A percentile compares a stretch with the other conserved stretches of the same genome.
phyloP scores from a whole-genome alignment of 1,139 yeast genomes.

The Kodamaea arcana region DNA sequence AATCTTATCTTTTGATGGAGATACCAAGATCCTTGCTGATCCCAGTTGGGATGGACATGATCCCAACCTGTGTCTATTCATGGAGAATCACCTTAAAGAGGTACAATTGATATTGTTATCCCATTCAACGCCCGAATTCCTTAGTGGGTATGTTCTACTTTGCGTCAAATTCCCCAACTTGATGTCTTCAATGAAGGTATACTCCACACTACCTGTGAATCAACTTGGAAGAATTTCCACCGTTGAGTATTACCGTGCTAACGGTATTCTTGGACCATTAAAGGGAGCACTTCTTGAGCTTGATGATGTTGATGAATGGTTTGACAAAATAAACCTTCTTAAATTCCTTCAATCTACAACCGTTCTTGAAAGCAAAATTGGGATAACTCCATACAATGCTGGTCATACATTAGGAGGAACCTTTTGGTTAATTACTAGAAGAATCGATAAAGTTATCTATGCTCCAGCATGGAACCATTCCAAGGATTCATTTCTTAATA shows the following conservation, averaged over 20 bases:
- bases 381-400: constrained; percentile 80
- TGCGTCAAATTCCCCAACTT: constrained; percentile 57
- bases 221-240: constrained; percentile 85
- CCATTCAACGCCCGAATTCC: constrained; percentile 76
- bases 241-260: constrained; percentile 70
- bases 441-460: constrained; percentile 74
- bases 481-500: constrained; percentile 75
- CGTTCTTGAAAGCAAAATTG: constrained; percentile 55
- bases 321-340: constrained; percentile 62
- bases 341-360: constrained; percentile 79
- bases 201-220: constrained; percentile 83
- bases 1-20: constrained; percentile 41
- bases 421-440: constrained; percentile 72
- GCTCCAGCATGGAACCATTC: constrained; percentile 97
- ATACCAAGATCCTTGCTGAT: constrained; percentile 57
- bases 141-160: constrained; percentile 76
- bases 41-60: constrained; percentile 66
- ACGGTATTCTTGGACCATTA: constrained; percentile 75
- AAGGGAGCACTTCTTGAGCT: constrained; percentile 58
- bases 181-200: constrained; percentile 67
- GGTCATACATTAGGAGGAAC: constrained; percentile 95
- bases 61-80: constrained; percentile 36
- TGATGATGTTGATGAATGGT: constrained; percentile 74
- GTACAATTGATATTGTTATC: constrained; percentile 73
- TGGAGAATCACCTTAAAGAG: constrained; percentile 43